Conservation (phyloP, 2,329 filamentous ascomycete genomes). For the Ophiosphaerella herpotricha region DNA sequence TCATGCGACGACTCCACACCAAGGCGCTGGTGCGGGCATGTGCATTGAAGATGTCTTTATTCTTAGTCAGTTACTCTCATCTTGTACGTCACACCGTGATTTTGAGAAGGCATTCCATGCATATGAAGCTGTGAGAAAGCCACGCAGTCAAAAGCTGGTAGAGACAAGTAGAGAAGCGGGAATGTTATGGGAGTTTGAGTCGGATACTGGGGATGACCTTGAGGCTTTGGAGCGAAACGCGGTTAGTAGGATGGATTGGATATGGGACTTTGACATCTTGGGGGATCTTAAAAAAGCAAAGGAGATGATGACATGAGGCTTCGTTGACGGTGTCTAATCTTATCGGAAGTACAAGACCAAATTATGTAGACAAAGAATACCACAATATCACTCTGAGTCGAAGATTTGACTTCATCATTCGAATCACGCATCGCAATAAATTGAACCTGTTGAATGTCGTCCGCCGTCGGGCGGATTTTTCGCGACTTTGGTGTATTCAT, state of each 20-base stretch:
- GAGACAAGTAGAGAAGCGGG: constrained; percentile 47
- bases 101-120: constrained; percentile 43
- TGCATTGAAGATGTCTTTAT: constrained; percentile 60
- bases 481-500: too few species aligned
- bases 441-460: too few species aligned
- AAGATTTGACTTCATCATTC: too few species aligned
- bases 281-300: constrained; percentile 35
- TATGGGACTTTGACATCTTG: constrained; percentile 48
- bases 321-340: too few species aligned
- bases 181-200: constrained; percentile 47
- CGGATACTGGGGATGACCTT: constrained; percentile 38
- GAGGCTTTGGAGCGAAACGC: constrained; percentile 38
- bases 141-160: constrained; percentile 48
- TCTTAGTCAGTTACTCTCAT: constrained; percentile 47
- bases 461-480: too few species aligned
- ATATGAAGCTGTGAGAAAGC: constrained; percentile 47
- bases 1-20: constrained; percentile 58
- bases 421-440: too few species aligned
- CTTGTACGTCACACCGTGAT: constrained; percentile 9
- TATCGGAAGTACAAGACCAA: too few species aligned
- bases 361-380: too few species aligned
- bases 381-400: too few species aligned
- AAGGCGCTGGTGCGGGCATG: constrained; percentile 60
- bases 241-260: constrained; percentile 42
- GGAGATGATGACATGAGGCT: neutral